Conservation (phyloP, 805 yeast species). For the Lipomyces yamanashiensis region DNA sequence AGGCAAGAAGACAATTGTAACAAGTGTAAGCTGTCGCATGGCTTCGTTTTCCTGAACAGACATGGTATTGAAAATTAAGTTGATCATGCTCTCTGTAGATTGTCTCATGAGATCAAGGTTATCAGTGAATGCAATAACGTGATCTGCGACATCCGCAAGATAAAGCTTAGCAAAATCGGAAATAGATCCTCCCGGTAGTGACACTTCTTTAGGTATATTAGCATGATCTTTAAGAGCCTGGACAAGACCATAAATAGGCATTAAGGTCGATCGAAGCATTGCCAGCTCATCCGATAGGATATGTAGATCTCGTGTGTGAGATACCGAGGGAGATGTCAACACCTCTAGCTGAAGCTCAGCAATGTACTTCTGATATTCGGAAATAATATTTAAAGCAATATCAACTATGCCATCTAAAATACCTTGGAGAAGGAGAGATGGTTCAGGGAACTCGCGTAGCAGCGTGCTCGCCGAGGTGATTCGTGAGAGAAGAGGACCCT, state of each 20-base stretch:
- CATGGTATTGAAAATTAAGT: constrained; percentile 61
- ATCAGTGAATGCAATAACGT: constrained; percentile 51
- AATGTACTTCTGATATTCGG: constrained; percentile 56
- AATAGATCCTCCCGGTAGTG: constrained; percentile 42
- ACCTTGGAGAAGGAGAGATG: constrained; percentile 59
- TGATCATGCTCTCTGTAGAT: constrained; percentile 56
- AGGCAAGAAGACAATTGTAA: constrained; percentile 64
- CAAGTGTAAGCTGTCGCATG: constrained; percentile 58
- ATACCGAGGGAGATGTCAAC: constrained; percentile 54
- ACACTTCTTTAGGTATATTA: constrained; percentile 19
- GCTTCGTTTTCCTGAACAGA: constrained; percentile 60
- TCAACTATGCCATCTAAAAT: constrained; percentile 61
- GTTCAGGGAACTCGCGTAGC: constrained; percentile 56
- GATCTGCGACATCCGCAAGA: constrained; percentile 62
- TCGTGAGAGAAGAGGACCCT: constrained; percentile 56
- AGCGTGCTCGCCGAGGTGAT: constrained; percentile 54
- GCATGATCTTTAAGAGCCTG: constrained; percentile 53
- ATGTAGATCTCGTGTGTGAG: constrained; percentile 59
- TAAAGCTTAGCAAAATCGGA: constrained; percentile 55
- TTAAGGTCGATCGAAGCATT: constrained; percentile 52
- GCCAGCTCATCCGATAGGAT: constrained; percentile 59
- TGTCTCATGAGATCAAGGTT: constrained; percentile 60
- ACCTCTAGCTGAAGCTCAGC: constrained; percentile 59
- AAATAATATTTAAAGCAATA: constrained; percentile 56
- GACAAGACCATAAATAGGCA: constrained; percentile 55